A percentile compares a stretch with the other conserved stretches of the same genome.
phyloP scores from a whole-genome alignment of 352 stramenopile species.

The Phytopythium cucurbitacearum region DNA sequence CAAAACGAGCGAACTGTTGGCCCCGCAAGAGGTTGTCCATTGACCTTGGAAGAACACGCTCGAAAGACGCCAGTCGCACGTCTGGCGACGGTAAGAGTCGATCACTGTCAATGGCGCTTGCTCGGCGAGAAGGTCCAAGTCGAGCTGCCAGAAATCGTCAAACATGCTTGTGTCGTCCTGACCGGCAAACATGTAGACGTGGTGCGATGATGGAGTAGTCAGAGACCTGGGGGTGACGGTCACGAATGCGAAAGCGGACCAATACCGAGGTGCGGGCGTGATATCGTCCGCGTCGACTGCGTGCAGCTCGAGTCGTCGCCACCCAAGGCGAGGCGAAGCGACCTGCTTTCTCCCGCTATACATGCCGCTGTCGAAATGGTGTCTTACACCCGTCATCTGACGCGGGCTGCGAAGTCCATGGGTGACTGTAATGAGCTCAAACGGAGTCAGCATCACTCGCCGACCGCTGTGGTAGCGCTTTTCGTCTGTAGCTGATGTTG shows the following conservation, averaged over 20 bases:
- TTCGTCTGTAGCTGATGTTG: conserved; percentile 8
- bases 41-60: conserved; percentile 24
- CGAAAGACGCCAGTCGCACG: conserved; percentile 44
- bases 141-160: conserved; percentile 56
- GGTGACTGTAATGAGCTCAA: conserved; percentile 38
- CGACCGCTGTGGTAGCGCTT: conserved; percentile 9
- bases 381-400: conserved; percentile 6
- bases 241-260: conserved; percentile 33
- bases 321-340: conserved; percentile 36
- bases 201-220: conserved; percentile 7
- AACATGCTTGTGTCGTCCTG: conserved; percentile 63
- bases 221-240: conserved; percentile 6
- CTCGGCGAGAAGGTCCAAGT: conserved; percentile 32
- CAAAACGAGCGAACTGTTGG: conserved; percentile 9
- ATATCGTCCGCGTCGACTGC: conserved; percentile 4
- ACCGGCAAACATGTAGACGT: conserved; percentile 55
- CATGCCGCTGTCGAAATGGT: conserved; percentile 23
- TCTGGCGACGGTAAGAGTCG: conserved; percentile 11
- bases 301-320: conserved; percentile 13
- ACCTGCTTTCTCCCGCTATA: conserved; percentile 35
- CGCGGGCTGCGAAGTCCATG: conserved; percentile 19
- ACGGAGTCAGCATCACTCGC: conserved; percentile 27
- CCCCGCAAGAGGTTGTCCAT: conserved; percentile 45
- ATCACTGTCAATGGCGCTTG: conserved; percentile 15
- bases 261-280: conserved; percentile 31